Conservation (phyloP, 176 grass and related monocot species). For the Chrysopogon serrulatus region DNA sequence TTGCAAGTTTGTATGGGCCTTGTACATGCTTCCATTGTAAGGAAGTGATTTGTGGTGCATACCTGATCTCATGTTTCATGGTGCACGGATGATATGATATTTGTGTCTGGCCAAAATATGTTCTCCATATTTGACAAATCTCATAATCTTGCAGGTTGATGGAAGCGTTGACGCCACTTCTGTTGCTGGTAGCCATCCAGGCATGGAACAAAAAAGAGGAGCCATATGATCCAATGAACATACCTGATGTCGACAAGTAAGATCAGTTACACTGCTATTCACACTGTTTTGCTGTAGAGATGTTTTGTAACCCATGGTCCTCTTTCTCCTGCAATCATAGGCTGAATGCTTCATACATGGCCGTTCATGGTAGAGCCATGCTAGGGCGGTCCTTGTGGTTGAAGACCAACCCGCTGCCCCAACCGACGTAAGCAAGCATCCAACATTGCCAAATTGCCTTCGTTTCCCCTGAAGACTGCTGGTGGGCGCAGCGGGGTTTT, state of each 20-base stretch:
- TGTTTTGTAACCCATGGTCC: conserved; percentile 10
- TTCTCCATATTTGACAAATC: not conserved
- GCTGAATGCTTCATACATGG: conserved; percentile 81
- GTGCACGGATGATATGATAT: not conserved
- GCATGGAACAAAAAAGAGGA: conserved; percentile 79
- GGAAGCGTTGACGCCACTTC: conserved; percentile 42
- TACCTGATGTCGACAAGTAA: conserved; percentile 85
- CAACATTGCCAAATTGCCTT: not conserved
- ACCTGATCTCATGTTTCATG: not conserved
- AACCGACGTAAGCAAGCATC: conserved; percentile 15
- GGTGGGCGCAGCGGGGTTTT: not conserved
- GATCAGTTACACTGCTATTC: conserved; percentile 10
- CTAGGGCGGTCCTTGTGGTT: conserved; percentile 82
- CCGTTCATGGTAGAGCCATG: conserved; percentile 78
- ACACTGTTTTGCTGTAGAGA: not conserved
- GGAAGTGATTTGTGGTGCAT: not conserved
- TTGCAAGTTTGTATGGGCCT: not conserved
- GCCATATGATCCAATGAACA: conserved; percentile 81
- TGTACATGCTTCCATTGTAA: not conserved
- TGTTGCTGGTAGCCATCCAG: conserved; percentile 37
- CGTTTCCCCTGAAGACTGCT: not conserved
- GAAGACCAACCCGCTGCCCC: conserved; percentile 63
- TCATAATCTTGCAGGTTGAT: conserved; percentile 63
- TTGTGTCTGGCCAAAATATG: not conserved
- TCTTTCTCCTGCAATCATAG: conserved; percentile 29